A percentile compares a stretch with the other conserved stretches of the same genome.
Evolutionary conservation across 768 basidiomycete genomes (phyloP).

Genomic region (Psilocybe cubensis): DNA sequence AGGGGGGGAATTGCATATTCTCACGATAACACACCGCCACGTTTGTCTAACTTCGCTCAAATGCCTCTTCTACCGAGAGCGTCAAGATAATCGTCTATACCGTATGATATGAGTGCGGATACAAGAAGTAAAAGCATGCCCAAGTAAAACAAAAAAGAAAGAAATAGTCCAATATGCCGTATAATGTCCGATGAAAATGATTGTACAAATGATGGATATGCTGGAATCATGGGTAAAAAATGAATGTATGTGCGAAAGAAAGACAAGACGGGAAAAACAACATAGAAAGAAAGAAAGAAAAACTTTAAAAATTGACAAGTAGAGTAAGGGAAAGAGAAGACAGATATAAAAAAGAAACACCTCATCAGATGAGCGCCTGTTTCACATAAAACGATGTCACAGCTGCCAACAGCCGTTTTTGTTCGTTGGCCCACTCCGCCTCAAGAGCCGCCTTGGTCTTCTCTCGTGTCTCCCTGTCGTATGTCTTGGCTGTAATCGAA

Average conservation of each 20-base stretch:
- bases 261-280: too few species aligned
- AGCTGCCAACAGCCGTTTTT: slow-evolving; percentile 40
- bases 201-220: slow-evolving; percentile 11
- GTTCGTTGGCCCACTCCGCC: slow-evolving; percentile 55
- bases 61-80: not conserved
- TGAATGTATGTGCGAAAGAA: not conserved
- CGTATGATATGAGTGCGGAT: not conserved
- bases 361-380: slow-evolving; percentile 32
- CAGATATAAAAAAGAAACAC: not conserved
- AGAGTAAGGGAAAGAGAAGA: not conserved
- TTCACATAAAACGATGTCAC: slow-evolving; percentile 45
- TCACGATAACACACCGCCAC: not conserved
- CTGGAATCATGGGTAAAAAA: not conserved
- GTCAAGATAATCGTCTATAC: not conserved
- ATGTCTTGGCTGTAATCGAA: slow-evolving; percentile 70
- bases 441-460: slow-evolving; percentile 60
- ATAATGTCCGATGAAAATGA: slow-evolving; percentile 3
- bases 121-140: not conserved
- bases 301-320: not conserved
- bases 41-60: not conserved
- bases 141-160: not conserved
- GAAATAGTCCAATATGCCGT: slow-evolving; percentile 8
- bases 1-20: not conserved
- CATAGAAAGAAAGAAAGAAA: not conserved
- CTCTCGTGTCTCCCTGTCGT: slow-evolving; percentile 61